Evolutionary conservation across 2,329 filamentous ascomycete genomes (phyloP), one percentile per base, ranked within the genome.

Genomic region (Pseudocercospora eumusae): DNA sequence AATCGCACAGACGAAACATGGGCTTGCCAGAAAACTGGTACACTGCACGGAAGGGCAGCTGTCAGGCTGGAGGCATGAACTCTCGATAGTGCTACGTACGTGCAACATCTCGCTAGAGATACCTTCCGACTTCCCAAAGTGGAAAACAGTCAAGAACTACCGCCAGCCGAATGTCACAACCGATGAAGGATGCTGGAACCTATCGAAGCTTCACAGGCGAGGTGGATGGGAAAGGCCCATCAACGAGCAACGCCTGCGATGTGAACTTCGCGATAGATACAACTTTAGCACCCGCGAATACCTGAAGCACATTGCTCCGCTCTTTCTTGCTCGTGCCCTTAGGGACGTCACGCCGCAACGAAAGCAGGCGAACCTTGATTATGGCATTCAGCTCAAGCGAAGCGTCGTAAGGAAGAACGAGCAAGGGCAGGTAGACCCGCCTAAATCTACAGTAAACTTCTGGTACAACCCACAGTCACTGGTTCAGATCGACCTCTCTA

Each of bases 221-320:
- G 55, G 71, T 23, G 72, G 73, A 1, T 75, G 72, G 70, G 57
- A 70, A 20, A 62, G 57, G 13, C 66, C 65, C 0, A 71, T 79
- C 15, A 66, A 78, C 33, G 74, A 78, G 52, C 33, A 58, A 0
- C 72, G 74, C 28, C 70, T 80, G 0, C 70, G 78, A 0, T 60
- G 69, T 2, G 65, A 76, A 1, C 71, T 78, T 4, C 72, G 72
- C 4, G 61, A 70, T 4, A 63, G 66, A 1, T 79, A 79, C 66
- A 76, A 80, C 45, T 74, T 79, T 13, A 71, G 68, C 63, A 76
- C 75, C 0, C 71, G 69, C 44, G 63, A 66, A 1, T 80, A 76
- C 44, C 68, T 79, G 64, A 75, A 76, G 25, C 75, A 77, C 63
- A 63, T 80, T 13, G 72, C 68, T 0, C 75, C 77, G 0, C 63